A percentile compares a stretch with the other conserved stretches of the same genome.
Evolutionary conservation across 495 filamentous ascomycete species (phyloP).

Genomic region (Cudoniella acicularis): DNA sequence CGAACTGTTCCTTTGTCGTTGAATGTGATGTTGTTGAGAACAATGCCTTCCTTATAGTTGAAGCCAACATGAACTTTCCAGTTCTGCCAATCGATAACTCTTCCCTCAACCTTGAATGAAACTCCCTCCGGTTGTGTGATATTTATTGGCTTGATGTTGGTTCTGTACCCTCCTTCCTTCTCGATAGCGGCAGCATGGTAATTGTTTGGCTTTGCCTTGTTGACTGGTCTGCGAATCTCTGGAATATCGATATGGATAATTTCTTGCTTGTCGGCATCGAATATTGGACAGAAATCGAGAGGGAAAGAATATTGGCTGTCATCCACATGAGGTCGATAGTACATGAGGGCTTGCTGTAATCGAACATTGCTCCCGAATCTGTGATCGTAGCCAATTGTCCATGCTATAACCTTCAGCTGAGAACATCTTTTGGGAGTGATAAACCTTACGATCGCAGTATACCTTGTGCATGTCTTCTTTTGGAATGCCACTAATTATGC

Average conservation of each 20-base stretch:
- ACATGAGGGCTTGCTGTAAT: slow-evolving; percentile 92
- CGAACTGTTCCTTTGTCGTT: slow-evolving; percentile 81
- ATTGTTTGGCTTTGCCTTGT: slow-evolving; percentile 69
- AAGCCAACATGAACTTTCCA: slow-evolving; percentile 94
- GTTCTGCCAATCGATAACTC: slow-evolving; percentile 88
- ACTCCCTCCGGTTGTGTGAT: slow-evolving; percentile 95
- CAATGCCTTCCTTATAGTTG: slow-evolving; percentile 93
- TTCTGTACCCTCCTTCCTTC: slow-evolving; percentile 71
- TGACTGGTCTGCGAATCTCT: slow-evolving; percentile 71
- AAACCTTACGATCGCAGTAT: slow-evolving; percentile 58
- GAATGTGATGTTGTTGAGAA: slow-evolving; percentile 87
- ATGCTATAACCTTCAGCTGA: slow-evolving; percentile 50
- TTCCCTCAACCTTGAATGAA: slow-evolving; percentile 77
- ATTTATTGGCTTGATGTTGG: slow-evolving; percentile 85
- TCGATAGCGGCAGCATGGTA: slow-evolving; percentile 76
- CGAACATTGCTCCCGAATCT: slow-evolving; percentile 77
- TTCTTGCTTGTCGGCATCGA: slow-evolving; percentile 74
- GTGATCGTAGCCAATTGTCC: slow-evolving; percentile 96
- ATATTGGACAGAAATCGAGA: slow-evolving; percentile 93
- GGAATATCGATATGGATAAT: slow-evolving; percentile 91
- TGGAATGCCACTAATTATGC: slow-evolving; percentile 80
- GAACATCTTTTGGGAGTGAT: neutral
- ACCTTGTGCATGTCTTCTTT: slow-evolving; percentile 59
- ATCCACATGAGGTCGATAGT: slow-evolving; percentile 84
- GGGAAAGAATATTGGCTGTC: slow-evolving; percentile 90